phyloP scores from a whole-genome alignment of 2,329 filamentous ascomycete genomes.

The Cladosporium sp. region DNA sequence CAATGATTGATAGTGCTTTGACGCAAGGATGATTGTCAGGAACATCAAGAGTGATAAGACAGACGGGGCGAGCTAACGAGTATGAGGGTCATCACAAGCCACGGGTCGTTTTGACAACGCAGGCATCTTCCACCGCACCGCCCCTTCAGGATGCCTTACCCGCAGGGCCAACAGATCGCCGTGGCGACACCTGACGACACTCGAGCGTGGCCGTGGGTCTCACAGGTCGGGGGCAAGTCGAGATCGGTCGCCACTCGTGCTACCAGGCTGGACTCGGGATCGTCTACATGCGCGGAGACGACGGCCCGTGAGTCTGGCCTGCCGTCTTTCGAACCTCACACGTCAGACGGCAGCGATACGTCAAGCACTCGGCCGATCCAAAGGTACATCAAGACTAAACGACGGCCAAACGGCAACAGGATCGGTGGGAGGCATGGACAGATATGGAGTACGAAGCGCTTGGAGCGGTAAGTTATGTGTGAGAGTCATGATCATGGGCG shows the following conservation, averaged over 20 bases:
- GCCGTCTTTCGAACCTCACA: conserved; percentile 3
- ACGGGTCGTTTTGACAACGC: too few species aligned
- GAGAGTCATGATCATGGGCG: neutral
- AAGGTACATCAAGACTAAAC: neutral
- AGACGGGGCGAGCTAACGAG: too few species aligned
- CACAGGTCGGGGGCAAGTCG: neutral
- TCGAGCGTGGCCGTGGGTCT: neutral
- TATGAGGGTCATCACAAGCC: too few species aligned
- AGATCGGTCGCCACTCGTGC: neutral
- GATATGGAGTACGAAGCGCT: neutral
- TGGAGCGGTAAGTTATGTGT: neutral
- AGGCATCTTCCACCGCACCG: neutral
- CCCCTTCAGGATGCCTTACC: neutral
- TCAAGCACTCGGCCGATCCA: neutral
- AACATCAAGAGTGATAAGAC: too few species aligned
- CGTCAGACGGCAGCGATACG: neutral
- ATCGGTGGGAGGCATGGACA: neutral
- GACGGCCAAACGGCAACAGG: neutral
- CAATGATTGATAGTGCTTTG: too few species aligned
- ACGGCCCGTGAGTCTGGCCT: neutral
- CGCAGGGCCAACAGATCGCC: neutral
- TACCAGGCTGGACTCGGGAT: neutral
- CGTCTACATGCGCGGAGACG: conserved; percentile 2
- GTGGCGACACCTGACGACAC: neutral
- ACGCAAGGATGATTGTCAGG: too few species aligned